Evolutionary conservation across 345 rosid species (phyloP).

Genomic region (Hirschfeldia incana): DNA sequence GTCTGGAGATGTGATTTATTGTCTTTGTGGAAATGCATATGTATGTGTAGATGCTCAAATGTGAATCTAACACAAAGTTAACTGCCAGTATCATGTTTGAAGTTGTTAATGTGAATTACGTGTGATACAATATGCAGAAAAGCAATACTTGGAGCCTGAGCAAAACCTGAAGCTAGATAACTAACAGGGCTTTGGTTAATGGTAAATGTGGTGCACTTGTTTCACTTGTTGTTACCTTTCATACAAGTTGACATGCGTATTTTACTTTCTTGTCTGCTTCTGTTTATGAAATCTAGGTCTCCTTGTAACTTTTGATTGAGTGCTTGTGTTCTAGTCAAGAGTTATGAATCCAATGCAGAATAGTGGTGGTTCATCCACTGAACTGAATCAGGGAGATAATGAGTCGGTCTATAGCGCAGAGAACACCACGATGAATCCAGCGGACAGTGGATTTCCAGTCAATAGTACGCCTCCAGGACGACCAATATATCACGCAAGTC

Average conservation of each 20-base stretch:
- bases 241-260: neutral
- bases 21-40: neutral
- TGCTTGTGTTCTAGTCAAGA: conserved; percentile 32
- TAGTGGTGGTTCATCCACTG: conserved; percentile 53
- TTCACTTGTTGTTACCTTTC: neutral
- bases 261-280: conserved; percentile 1
- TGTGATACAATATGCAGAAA: conserved; percentile 11
- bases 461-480: conserved; percentile 44
- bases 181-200: too few relatives aligned
- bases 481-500: conserved; percentile 41
- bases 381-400: conserved; percentile 53
- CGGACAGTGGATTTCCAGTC: conserved; percentile 38
- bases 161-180: neutral
- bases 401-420: conserved; percentile 50
- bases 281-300: conserved; percentile 22
- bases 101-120: neutral
- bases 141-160: conserved; percentile 30
- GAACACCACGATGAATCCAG: conserved; percentile 49
- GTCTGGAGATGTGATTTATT: neutral
- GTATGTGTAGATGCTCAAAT: neutral
- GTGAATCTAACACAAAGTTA: neutral
- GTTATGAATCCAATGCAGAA: conserved; percentile 53
- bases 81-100: neutral
- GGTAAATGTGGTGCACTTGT: conserved; percentile 28
- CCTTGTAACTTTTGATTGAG: conserved; percentile 19